These are phyloP conservation scores for Massarina eburnea DNA, from an alignment of 2,329 filamentous ascomycete species.

Conservation along the genomic window DNA sequence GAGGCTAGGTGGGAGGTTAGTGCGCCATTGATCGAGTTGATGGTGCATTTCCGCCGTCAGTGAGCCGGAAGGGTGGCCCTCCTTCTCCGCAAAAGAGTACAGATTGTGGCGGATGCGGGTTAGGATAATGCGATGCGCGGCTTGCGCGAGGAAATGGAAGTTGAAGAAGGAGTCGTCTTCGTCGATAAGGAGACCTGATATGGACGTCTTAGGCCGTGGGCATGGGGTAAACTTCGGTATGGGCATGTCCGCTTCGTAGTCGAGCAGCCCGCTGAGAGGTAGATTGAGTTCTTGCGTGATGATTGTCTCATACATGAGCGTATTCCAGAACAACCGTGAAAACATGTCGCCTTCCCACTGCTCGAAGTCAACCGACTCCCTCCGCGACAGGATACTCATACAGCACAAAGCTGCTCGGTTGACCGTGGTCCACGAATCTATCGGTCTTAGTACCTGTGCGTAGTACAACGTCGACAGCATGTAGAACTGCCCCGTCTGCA, in stretches of 20 bases:
- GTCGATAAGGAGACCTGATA: slow-evolving; percentile 40
- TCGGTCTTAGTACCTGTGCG: slow-evolving; percentile 54
- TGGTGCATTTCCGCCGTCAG: slow-evolving; percentile 56
- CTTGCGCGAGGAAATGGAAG: slow-evolving; percentile 60
- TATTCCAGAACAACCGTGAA: slow-evolving; percentile 58
- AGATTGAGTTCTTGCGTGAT: slow-evolving; percentile 58
- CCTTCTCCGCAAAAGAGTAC: slow-evolving; percentile 51
- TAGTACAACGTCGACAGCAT: slow-evolving; percentile 56
- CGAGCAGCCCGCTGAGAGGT: slow-evolving; percentile 53
- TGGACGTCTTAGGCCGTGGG: slow-evolving; percentile 39
- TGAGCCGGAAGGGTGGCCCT: slow-evolving; percentile 47
- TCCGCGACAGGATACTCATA: slow-evolving; percentile 51
- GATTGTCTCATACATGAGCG: slow-evolving; percentile 59
- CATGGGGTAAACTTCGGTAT: slow-evolving; percentile 56
- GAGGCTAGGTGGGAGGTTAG: slow-evolving; percentile 52
- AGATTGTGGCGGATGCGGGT: slow-evolving; percentile 56
- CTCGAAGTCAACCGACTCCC: slow-evolving; percentile 46
- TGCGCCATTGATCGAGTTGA: slow-evolving; percentile 59
- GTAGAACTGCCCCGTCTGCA: slow-evolving; percentile 57
- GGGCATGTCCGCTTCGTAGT: slow-evolving; percentile 55
- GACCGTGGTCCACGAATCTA: slow-evolving; percentile 58
- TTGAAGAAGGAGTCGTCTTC: slow-evolving; percentile 58
- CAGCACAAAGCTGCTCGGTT: slow-evolving; percentile 56
- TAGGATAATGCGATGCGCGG: slow-evolving; percentile 58
- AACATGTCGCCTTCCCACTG: slow-evolving; percentile 60